A percentile compares a stretch with the other conserved stretches of the same genome.
Conservation (phyloP, 1,284 basidiomycete genomes). For the Agroathelia rolfsii region DNA sequence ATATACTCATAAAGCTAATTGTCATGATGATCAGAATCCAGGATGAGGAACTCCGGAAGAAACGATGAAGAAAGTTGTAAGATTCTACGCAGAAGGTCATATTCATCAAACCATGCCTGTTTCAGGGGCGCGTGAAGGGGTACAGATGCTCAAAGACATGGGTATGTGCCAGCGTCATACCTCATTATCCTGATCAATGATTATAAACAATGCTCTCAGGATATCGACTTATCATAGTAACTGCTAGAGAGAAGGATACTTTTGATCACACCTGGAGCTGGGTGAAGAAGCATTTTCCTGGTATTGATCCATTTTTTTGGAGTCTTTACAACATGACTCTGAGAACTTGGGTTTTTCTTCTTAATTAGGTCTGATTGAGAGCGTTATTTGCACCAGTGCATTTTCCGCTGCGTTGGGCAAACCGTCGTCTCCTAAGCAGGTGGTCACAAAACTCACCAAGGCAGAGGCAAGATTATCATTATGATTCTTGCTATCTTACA, state of each 20-base stretch:
- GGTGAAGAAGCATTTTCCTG: constrained; percentile 58
- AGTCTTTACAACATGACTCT: too few relatives aligned
- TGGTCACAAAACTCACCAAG: constrained; percentile 56
- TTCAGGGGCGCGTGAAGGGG: constrained; percentile 54
- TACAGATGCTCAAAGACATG: constrained; percentile 44
- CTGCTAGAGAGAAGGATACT: constrained; percentile 52
- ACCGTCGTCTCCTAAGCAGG: constrained; percentile 27
- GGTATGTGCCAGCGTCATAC: too few relatives aligned
- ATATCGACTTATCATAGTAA: constrained; percentile 66
- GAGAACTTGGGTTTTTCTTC: too few relatives aligned
- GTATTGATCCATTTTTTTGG: constrained; percentile 18
- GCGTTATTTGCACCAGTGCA: constrained; percentile 68
- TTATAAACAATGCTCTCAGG: too few relatives aligned
- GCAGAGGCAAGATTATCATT: constrained; percentile 40
- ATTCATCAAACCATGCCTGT: constrained; percentile 48
- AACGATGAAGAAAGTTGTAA: constrained; percentile 48
- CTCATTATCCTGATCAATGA: too few relatives aligned
- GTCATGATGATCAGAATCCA: constrained; percentile 36
- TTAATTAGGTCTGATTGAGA: constrained; percentile 52
- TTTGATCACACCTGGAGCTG: constrained; percentile 57
- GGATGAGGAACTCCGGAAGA: constrained; percentile 61
- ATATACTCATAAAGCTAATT: constrained; percentile 9
- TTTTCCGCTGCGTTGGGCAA: too few relatives aligned
- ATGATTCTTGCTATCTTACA: not conserved
- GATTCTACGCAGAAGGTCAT: constrained; percentile 47